Evolutionary conservation across 495 filamentous ascomycete genomes (phyloP), one percentile per base, ranked within the genome.

Genomic region (Tuber umbilicatum): DNA sequence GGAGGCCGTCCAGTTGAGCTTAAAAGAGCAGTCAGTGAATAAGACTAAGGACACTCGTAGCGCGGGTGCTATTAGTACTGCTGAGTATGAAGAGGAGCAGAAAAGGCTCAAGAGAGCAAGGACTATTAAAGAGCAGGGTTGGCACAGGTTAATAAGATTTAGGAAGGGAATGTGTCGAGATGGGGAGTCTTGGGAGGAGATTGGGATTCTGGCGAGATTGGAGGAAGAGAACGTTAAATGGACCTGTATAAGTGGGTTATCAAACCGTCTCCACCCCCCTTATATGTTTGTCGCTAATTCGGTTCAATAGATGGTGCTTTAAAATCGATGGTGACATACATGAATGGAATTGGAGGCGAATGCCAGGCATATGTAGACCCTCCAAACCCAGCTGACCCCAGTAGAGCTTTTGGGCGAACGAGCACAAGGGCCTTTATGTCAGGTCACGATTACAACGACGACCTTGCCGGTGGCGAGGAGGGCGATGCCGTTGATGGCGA

Each of bases 81-180:
- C 70, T 10, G 79, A 81, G 45, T 81, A 81, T 68, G 78, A 78
- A 55, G 79, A 81, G 16, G 73, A 81, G 38, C 79, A 81, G 76
- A 81, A 75, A 41, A 72, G 67, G 27, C 43, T 79, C 12, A 60
- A 79, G 42, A 74, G 77, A 68, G 72, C 72, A 17, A 79, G 77
- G 69, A 74, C 71, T 35, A 75, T 79, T 41, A 74, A 68, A 55
- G 69, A 79, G 64, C 75, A 79, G 70, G 71, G 40, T 31, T 79
- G 77, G 77, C 35, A 41, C 9, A 78, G 77, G 12, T 69, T 69
- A 2, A 9, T 79, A 17, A 78, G 72, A 23, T 69, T 78, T 19
- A 68, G 69, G 4, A 70, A 75, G 64, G 77, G 76, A 35, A 79
- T 79, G 77, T 79, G 77, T 14, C 69, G 76, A 38, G 43, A 68